These are phyloP conservation scores for Phytophthora agathidicida DNA, from an alignment of 352 stramenopile species.

Conservation along the genomic window DNA sequence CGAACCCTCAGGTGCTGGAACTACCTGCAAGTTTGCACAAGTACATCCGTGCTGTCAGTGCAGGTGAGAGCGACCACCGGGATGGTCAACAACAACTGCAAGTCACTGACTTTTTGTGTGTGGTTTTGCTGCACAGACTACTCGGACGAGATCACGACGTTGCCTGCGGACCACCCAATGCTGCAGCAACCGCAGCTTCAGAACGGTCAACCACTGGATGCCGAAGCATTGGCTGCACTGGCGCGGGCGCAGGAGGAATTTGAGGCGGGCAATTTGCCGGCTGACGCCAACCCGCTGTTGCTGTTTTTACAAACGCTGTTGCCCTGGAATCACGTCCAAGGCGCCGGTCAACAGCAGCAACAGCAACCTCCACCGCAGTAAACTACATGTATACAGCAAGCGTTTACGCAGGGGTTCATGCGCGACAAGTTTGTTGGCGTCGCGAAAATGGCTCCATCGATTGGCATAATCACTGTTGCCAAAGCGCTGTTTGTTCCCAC, in stretches of 20 bases:
- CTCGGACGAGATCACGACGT: constrained; percentile 87
- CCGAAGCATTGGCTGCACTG: constrained; percentile 58
- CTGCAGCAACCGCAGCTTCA: constrained; percentile 71
- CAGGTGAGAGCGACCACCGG: constrained; percentile 41
- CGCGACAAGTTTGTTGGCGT: constrained; percentile 17
- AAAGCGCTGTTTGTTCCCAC: too few relatives aligned
- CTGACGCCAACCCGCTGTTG: constrained; percentile 82
- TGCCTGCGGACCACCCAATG: constrained; percentile 86
- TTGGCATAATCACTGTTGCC: constrained; percentile 7
- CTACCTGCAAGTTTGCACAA: constrained; percentile 68
- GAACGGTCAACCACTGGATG: constrained; percentile 66
- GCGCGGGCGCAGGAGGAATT: constrained; percentile 66
- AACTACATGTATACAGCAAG: not conserved
- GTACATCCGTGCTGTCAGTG: constrained; percentile 68
- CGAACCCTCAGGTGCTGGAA: constrained; percentile 62
- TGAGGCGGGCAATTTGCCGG: constrained; percentile 71
- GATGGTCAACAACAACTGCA: not conserved
- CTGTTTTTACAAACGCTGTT: constrained; percentile 87
- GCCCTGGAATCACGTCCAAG: constrained; percentile 86
- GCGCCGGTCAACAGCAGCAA: constrained; percentile 38
- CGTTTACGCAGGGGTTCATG: constrained; percentile 2
- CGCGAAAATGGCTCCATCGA: constrained; percentile 15
- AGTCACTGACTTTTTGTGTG: constrained; percentile 2
- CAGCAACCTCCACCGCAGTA: constrained; percentile 17
- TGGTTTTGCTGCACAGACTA: constrained; percentile 65